These are phyloP conservation scores for Aeschynomene evenia DNA, from an alignment of 306 rosid genomes.

Conservation along the genomic window DNA sequence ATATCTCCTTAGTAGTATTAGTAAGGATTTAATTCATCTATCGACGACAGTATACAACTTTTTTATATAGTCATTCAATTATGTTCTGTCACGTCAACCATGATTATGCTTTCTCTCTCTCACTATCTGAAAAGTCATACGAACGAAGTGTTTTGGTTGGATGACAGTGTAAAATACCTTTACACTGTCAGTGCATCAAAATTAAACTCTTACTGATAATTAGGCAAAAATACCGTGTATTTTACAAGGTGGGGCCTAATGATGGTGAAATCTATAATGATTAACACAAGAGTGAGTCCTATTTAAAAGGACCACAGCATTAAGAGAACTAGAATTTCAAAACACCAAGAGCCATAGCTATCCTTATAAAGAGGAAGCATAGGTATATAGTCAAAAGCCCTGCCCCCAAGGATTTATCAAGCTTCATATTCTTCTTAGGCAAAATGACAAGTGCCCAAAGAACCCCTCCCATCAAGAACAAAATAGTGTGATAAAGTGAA, in stretches of 20 bases:
- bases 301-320: neutral
- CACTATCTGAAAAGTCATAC: no score
- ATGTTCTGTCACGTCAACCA: no score
- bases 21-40: no score
- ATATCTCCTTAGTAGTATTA: no score
- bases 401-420: slow-evolving; percentile 58
- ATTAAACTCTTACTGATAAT: neutral
- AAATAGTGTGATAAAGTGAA: slow-evolving; percentile 47
- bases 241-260: slow-evolving; percentile 18
- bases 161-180: no score
- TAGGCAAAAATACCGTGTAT: neutral
- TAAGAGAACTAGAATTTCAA: slow-evolving; percentile 13
- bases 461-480: slow-evolving; percentile 57
- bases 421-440: slow-evolving; percentile 59
- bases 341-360: slow-evolving; percentile 44
- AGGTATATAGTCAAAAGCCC: slow-evolving; percentile 62
- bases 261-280: slow-evolving; percentile 2
- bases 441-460: slow-evolving; percentile 76
- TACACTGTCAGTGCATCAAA: no score
- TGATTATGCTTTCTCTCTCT: no score
- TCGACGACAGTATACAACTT: no score
- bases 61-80: no score
- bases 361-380: slow-evolving; percentile 58
- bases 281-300: neutral
- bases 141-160: no score